Base-by-base conservation (phyloP, 805 yeast genomes). In the Suhomyces sp. region DNA sequence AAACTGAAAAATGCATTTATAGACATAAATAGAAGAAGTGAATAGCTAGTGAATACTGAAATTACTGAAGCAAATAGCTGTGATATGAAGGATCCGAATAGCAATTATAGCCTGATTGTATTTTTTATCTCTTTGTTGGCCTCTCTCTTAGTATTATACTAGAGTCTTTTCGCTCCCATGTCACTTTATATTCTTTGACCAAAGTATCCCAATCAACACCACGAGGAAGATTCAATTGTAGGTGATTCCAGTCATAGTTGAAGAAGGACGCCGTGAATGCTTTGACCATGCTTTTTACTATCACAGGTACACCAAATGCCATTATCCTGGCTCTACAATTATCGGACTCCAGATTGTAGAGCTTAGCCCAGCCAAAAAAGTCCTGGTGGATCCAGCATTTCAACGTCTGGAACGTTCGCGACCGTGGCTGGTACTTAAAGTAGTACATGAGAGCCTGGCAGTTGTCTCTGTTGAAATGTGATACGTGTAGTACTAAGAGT, bases 401-500 rank as follows among this genome's bases (percentile, higher is more conserved):
- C 8, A 73, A 52, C 3, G 54, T 38, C 3, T 10, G 26, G 9
- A 44, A 41, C 22, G 50, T 42, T 26, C 46, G 23, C 0, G 45
- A 15, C 8, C 42, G 29, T 5, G 51, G 49, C n/a, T 70, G 55
- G 53, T 70, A 64, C 53, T 63, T 52, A 55, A 59, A 65, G 55
- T 64, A 71, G 13, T 71, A 48, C 17, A 59, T 56, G 5, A 77
- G 53, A 1, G 81, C 76, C 15, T 56, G 55, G 44, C 68, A 59
- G 26, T 60, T 55, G 17, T 73, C 70, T 17, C 63, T 56, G 56
- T 67, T 72, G 56, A 71, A 70, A 63, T 80, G 84, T 0, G 74
- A 52, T 8, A 70, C 55, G 59, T 84, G 87, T 10, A 83, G 63
- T 2, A 73, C 71, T 47, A 78, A 61, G 15, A 81, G 62, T 4